phyloP scores from a whole-genome alignment of 768 basidiomycete species.

The Trametes cingulata region DNA sequence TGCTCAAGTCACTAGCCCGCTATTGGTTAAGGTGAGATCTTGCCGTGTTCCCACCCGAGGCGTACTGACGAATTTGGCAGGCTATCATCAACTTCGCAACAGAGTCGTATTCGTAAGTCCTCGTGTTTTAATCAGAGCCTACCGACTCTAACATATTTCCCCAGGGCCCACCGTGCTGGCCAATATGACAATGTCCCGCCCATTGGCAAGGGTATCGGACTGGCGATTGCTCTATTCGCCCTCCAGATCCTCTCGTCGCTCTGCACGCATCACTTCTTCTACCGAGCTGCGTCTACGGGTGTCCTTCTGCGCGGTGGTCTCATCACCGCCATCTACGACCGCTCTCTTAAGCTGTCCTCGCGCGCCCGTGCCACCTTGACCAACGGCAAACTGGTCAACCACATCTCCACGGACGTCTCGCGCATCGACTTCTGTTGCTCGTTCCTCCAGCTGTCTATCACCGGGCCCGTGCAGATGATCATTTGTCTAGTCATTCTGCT shows the following conservation, averaged over 20 bases:
- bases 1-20: constrained; percentile 71
- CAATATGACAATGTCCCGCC: constrained; percentile 35
- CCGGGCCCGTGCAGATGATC: constrained; percentile 72
- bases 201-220: constrained; percentile 67
- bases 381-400: constrained; percentile 89
- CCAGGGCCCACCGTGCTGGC: constrained; percentile 29
- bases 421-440: constrained; percentile 86
- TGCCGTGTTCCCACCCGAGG: neutral
- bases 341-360: constrained; percentile 73
- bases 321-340: constrained; percentile 83
- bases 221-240: constrained; percentile 66
- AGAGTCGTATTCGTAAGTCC: constrained; percentile 51
- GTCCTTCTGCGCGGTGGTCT: constrained; percentile 82
- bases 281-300: constrained; percentile 69
- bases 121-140: neutral
- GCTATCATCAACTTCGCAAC: constrained; percentile 72
- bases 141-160: neutral
- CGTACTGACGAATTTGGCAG: constrained; percentile 33
- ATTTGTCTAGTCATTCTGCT: constrained; percentile 78
- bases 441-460: constrained; percentile 81
- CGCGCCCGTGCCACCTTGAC: constrained; percentile 78
- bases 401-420: constrained; percentile 90
- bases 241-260: constrained; percentile 70
- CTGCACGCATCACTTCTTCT: constrained; percentile 82
- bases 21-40: constrained; percentile 69